These are phyloP conservation scores for Leccinum pellstonianum DNA, from an alignment of 768 basidiomycete species.

Conservation along the genomic window DNA sequence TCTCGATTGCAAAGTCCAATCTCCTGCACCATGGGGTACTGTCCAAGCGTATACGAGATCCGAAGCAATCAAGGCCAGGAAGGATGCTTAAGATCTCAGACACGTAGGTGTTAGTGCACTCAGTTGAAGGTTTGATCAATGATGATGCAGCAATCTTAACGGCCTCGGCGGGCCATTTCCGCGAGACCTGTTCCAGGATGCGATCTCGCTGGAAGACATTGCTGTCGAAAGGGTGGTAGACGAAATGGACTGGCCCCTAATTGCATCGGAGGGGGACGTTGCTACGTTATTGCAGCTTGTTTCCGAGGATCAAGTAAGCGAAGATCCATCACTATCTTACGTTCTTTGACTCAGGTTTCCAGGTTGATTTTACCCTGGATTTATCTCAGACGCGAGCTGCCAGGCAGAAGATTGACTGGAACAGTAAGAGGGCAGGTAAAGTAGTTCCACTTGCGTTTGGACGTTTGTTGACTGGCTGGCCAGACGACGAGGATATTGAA, in stretches of 20 bases:
- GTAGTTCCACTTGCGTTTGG: background rate
- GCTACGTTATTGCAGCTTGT: conserved; percentile 75
- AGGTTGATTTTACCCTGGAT: conserved; percentile 78
- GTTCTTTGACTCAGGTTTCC: background rate
- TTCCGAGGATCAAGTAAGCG: conserved; percentile 71
- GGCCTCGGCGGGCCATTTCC: conserved; percentile 63
- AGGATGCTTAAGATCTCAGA: conserved; percentile 78
- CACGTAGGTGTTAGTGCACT: conserved; percentile 36
- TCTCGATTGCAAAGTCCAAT: conserved; percentile 54
- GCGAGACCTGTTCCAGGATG: conserved; percentile 70
- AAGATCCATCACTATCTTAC: background rate
- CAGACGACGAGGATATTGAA: conserved; percentile 87
- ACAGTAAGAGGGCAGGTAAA: conserved; percentile 86
- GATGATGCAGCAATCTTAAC: conserved; percentile 56
- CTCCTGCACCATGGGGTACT: conserved; percentile 66
- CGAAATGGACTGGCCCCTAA: conserved; percentile 77
- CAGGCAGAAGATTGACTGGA: conserved; percentile 67
- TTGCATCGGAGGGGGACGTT: conserved; percentile 78
- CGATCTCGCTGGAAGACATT: conserved; percentile 58
- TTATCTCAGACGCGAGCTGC: conserved; percentile 56
- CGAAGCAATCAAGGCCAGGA: conserved; percentile 63
- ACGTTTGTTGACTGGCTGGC: conserved; percentile 6
- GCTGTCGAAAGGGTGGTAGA: conserved; percentile 45
- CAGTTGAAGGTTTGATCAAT: background rate
- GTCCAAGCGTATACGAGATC: conserved; percentile 64